A percentile compares a stretch with the other conserved stretches of the same genome.
phyloP scores from a whole-genome alignment of 1,284 basidiomycete species.

The Austroboletus olivaceoglutinosus region DNA sequence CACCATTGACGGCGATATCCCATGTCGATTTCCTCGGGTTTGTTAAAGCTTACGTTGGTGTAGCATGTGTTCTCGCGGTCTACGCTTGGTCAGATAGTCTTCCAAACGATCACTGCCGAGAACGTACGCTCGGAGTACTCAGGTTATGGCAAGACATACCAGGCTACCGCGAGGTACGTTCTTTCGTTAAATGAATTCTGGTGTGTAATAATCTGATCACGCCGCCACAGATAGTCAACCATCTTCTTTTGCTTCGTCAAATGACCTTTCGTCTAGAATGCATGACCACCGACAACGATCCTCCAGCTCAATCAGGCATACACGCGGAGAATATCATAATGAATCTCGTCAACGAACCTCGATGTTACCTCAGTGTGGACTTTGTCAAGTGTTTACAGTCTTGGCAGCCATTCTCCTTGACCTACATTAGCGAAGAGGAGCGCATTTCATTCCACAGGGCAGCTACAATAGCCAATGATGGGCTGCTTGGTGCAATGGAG shows the following conservation, averaged over 20 bases:
- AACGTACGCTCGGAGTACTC: constrained; percentile 59
- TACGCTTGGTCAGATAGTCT: constrained; percentile 77
- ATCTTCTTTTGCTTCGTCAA: constrained; percentile 26
- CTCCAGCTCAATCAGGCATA: constrained; percentile 58
- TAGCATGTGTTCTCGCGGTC: constrained; percentile 67
- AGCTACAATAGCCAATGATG: constrained; percentile 63
- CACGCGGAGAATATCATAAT: constrained; percentile 66
- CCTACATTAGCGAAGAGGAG: constrained; percentile 60
- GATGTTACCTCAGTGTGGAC: constrained; percentile 55
- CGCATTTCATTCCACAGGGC: constrained; percentile 54
- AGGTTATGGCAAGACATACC: constrained; percentile 63
- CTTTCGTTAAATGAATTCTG: constrained; percentile 42
- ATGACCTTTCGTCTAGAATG: constrained; percentile 29
- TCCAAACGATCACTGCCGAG: constrained; percentile 60
- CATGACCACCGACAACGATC: constrained; percentile 48
- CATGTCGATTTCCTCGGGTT: constrained; percentile 63
- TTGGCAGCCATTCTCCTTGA: constrained; percentile 46
- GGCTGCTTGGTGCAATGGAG: constrained; percentile 59
- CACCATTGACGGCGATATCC: constrained; percentile 30
- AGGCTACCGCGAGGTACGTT: constrained; percentile 41
- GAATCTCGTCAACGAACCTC: constrained; percentile 58
- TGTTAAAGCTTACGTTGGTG: constrained; percentile 62
- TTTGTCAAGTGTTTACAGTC: constrained; percentile 54
- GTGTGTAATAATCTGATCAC: constrained; percentile 8
- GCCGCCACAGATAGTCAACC: constrained; percentile 23